Percentiles rank a stretch among this genome's conserved stretches.
These are phyloP conservation scores for Colletotrichum truncatum DNA, from an alignment of 2,329 filamentous ascomycete genomes.

Conservation along the genomic window DNA sequence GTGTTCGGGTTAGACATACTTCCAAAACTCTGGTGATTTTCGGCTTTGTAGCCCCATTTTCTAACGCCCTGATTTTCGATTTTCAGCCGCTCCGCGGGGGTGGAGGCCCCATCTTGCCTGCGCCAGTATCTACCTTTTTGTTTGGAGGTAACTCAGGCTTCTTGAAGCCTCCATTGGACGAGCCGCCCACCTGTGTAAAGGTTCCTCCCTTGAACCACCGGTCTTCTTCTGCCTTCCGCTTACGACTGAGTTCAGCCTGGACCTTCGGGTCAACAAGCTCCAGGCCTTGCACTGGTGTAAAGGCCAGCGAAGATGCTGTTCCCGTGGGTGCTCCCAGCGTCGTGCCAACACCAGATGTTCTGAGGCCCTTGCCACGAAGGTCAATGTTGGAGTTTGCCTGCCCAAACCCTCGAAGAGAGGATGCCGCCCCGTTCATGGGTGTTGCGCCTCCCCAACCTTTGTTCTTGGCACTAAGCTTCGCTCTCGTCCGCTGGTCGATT, in stretches of 20 bases:
- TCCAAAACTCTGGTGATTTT: not conserved
- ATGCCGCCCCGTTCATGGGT: slow-evolving; percentile 73
- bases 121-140: slow-evolving; percentile 78
- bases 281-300: slow-evolving; percentile 93
- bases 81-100: slow-evolving; percentile 31
- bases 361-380: slow-evolving; percentile 80
- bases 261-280: slow-evolving; percentile 95
- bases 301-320: slow-evolving; percentile 87
- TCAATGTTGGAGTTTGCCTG: slow-evolving; percentile 71
- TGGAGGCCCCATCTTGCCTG: slow-evolving; percentile 59
- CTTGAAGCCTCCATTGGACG: slow-evolving; percentile 77
- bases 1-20: slow-evolving; percentile 6
- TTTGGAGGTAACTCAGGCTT: slow-evolving; percentile 77
- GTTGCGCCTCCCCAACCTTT: slow-evolving; percentile 90
- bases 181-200: slow-evolving; percentile 83
- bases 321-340: slow-evolving; percentile 62
- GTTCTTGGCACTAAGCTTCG: slow-evolving; percentile 93
- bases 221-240: slow-evolving; percentile 93
- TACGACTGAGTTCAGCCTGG: slow-evolving; percentile 85
- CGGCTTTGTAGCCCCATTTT: not conserved
- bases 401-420: slow-evolving; percentile 83
- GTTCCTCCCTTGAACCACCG: slow-evolving; percentile 98
- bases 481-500: slow-evolving; percentile 91
- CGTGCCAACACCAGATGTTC: slow-evolving; percentile 83
- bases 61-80: not conserved